phyloP scores from a whole-genome alignment of 225 moss, liverwort and hornwort genomes.

The Marchantia paleacea region DNA sequence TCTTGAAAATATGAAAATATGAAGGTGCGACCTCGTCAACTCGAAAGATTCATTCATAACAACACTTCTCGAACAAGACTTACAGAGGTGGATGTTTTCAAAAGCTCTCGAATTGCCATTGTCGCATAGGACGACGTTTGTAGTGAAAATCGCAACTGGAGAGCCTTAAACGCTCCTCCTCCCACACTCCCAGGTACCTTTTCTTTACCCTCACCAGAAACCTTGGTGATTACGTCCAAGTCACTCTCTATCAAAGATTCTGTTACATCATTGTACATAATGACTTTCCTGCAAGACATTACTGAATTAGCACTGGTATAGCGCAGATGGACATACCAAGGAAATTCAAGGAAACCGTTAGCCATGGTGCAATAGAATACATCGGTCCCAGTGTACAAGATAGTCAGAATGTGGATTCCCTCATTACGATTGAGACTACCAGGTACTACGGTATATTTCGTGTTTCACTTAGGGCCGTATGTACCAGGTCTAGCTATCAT shows the following conservation, averaged over 20 bases:
- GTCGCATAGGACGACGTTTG: slow-evolving; percentile 94
- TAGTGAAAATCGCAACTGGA: slow-evolving; percentile 71
- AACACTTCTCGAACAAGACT: slow-evolving; percentile 14
- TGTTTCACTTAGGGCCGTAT: too few species aligned
- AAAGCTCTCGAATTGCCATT: slow-evolving; percentile 91
- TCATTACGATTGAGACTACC: too few species aligned
- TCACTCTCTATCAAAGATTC: slow-evolving; percentile 77
- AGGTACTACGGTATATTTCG: too few species aligned
- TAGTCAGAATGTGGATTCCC: too few species aligned
- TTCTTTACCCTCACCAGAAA: slow-evolving; percentile 6
- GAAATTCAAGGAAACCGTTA: too few species aligned
- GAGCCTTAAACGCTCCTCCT: slow-evolving; percentile 51
- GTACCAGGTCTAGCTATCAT: too few species aligned
- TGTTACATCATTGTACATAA: slow-evolving; percentile 74
- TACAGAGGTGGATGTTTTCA: slow-evolving; percentile 97
- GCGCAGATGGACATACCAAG: too few species aligned
- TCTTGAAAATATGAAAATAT: not conserved
- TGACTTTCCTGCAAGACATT: slow-evolving; percentile 61
- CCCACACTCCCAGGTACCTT: not conserved
- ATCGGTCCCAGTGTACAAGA: too few species aligned
- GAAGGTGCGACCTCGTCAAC: too few species aligned
- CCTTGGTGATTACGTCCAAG: slow-evolving; percentile 48
- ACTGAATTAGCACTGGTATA: too few species aligned
- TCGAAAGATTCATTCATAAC: too few species aligned
- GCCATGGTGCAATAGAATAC: too few species aligned